Conservation (phyloP, 306 rosid species). For the Begonia fuchsioides region DNA sequence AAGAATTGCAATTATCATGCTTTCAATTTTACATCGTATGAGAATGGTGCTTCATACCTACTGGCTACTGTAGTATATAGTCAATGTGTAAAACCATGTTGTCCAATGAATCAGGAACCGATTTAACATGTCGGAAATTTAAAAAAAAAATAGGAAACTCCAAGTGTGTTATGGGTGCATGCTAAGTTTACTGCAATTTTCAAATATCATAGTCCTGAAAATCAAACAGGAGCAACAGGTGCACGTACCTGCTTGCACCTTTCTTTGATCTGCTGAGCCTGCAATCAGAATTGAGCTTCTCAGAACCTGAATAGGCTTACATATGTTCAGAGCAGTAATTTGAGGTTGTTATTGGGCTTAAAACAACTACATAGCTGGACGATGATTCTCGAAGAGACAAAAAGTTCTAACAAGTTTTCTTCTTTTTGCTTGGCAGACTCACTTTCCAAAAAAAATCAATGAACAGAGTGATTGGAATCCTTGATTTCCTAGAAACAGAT, state of each 20-base stretch:
- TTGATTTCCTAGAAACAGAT: too few species aligned
- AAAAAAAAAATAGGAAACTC: background rate
- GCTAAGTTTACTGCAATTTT: background rate
- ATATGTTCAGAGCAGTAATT: conserved; percentile 7
- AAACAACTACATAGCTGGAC: too few species aligned
- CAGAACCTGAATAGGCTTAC: conserved; percentile 16
- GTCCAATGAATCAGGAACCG: too few species aligned
- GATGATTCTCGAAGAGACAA: too few species aligned
- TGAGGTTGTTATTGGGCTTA: background rate
- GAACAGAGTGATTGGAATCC: too few species aligned
- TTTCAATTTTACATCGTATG: background rate
- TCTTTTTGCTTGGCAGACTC: too few species aligned
- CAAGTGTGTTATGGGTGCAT: background rate
- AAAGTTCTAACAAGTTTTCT: too few species aligned
- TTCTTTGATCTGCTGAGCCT: conserved; percentile 46
- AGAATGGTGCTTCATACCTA: background rate
- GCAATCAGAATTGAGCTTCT: conserved; percentile 24
- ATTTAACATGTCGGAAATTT: background rate
- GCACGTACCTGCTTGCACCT: conserved; percentile 46
- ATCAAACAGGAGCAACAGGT: background rate
- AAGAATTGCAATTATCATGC: background rate
- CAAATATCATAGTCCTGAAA: background rate
- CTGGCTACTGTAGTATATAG: too few species aligned
- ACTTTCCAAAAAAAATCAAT: too few species aligned
- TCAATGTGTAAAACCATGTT: too few species aligned